Base-by-base conservation (phyloP, 495 filamentous ascomycete species). In the Podospora didyma region DNA sequence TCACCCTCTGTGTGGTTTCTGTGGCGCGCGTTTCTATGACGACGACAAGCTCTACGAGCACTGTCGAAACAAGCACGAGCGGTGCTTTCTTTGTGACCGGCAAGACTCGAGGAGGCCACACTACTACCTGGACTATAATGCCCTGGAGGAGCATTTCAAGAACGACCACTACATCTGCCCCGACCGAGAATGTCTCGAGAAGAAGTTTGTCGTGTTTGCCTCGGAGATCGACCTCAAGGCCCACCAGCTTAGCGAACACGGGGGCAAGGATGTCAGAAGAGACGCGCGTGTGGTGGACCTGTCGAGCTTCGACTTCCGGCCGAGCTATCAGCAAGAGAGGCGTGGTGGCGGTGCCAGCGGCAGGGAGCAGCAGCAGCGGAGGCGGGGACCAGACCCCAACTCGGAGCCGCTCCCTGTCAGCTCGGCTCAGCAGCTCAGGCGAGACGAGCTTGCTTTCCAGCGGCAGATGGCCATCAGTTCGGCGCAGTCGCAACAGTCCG, bases 161-260 rank as follows among this genome's bases (percentile, higher is more conserved):
- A 86, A 85, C 50, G 90, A 92, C 28, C 94, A 99, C 69, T 96
- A 89, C 64, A 72, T 89, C 1, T 99, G 94, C 62, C 65, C 79
- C 1, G 93, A 99, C 56, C 75, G 77, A 56, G 92, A 96, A 54
- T 99, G 94, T 57, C 63, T 91, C 66, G 94, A 97, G 57, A 96
- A 96, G 80, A 97, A 97, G 70, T 96, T 97, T 63, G 85, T 96
- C n/a, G 95, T 97, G 1, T 99, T 99, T 58, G 89, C 88, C 47
- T 90, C 90, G 0, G 88, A 96, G 63, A 86, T 99, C 76, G 94
- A 97, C 69, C 70, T 99, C 26, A 96, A 96, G 66, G 64, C 65
- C 5, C 75, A 74, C 39, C 65, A 70, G 60, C 64, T 73, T 10
- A 69, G 62, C 53, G 71, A 72, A 57, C 64, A 74, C 37, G 67